Evolutionary conservation across 1,284 basidiomycete species (phyloP), one percentile per base, ranked within the genome.

Genomic region (Cystobasidium pallidum): DNA sequence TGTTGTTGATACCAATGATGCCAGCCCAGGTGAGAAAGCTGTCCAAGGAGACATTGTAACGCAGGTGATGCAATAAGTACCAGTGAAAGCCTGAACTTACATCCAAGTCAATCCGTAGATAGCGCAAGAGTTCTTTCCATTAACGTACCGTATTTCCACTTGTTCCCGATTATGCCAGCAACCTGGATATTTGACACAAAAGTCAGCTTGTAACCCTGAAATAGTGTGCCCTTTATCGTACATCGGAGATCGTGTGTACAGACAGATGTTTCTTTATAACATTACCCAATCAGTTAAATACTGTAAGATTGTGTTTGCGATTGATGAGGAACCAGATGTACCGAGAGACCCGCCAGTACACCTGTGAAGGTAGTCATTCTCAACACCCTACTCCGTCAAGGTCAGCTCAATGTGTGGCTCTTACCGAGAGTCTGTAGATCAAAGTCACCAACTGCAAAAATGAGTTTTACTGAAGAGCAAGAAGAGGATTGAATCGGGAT

Each of bases 1-100:
- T 59, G 81, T 80, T 7, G 80, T n/a, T 78, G 49, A 82, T 73
- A n/a, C 77, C 76, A 32, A 82, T 71, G 49, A 80, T 75, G 39
- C 71, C 75, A 0, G 75, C 72, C 10, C 74, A 78, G 3, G 75
- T 75, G 11, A 73, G 67, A 34, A 75, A 67, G 19, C 70, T 72
- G 49, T 54, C 43, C 24, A 36, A 47, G 34, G 36, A 32, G 45
- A 30, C 36, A 21, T 7, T 19, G 21, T 55, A 34, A 3, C 30
- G 30, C 19, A 34, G 43, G 11, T 45, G 43, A 45, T 6, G 8
- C 19, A 26, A 11, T n/a, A 34, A n/a, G 7, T n/a, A 45, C 7
- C 4, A 8, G 11, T 6, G 15, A 39, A n/a, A 13, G 13, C 11
- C n/a, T 15, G 15, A 59, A 34, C 51, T 54, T 28, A 54, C 51